Percentiles rank a stretch among this genome's conserved stretches.
These are phyloP conservation scores for Plantago major DNA, from an alignment of 257 asterid species.

Conservation along the genomic window DNA sequence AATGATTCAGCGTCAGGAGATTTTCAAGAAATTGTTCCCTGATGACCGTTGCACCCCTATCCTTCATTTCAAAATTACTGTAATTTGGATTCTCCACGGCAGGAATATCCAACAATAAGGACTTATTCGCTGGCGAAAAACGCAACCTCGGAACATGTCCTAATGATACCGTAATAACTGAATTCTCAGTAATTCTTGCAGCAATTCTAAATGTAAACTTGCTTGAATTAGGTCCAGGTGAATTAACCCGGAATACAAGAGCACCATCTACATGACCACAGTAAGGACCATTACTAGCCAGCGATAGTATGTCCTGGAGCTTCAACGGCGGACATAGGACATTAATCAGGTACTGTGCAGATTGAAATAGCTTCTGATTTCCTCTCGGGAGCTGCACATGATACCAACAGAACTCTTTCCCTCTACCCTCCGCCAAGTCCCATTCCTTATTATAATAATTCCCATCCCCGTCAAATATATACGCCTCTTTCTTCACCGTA, in stretches of 20 bases:
- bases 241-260: constrained; percentile 89
- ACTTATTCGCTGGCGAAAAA: constrained; percentile 59
- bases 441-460: constrained; percentile 79
- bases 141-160: constrained; percentile 94
- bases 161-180: constrained; percentile 86
- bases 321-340: constrained; percentile 87
- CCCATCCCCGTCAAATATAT: constrained; percentile 90
- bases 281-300: constrained; percentile 86
- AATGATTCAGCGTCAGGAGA: constrained; percentile 85
- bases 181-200: constrained; percentile 80
- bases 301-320: constrained; percentile 93
- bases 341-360: constrained; percentile 83
- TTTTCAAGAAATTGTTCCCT: constrained; percentile 75
- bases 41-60: constrained; percentile 65
- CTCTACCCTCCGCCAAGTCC: constrained; percentile 75
- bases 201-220: constrained; percentile 77
- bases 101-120: constrained; percentile 82
- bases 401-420: constrained; percentile 95
- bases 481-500: constrained; percentile 65
- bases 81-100: constrained; percentile 53
- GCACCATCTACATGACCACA: constrained; percentile 95
- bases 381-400: constrained; percentile 96
- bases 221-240: constrained; percentile 86
- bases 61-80: constrained; percentile 29
- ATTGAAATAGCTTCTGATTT: constrained; percentile 67